Conservation (phyloP, 2,329 filamentous ascomycete genomes). For the Cytospora leucostoma region DNA sequence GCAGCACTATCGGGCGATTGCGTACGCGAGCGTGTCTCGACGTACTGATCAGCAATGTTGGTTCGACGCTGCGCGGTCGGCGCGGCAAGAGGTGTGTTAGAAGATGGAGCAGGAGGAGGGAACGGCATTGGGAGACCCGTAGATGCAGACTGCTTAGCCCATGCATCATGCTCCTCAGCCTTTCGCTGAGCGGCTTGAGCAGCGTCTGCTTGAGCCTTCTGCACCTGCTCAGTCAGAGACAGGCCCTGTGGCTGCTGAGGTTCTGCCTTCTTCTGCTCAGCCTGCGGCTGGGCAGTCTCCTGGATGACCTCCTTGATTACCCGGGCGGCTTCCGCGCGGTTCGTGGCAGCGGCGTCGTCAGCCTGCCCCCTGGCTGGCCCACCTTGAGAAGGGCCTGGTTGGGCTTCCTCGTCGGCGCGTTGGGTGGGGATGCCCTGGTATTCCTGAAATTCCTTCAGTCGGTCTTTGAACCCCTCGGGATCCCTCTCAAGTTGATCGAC, state of each 20-base stretch:
- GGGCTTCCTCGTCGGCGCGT: conserved; percentile 57
- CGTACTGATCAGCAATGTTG: conserved; percentile 75
- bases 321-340: conserved; percentile 25
- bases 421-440: conserved; percentile 55
- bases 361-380: conserved; percentile 30
- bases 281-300: conserved; percentile 30
- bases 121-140: conserved; percentile 75
- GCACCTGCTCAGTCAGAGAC: conserved; percentile 81
- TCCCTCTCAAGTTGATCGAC: conserved; percentile 56
- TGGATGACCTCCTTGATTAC: conserved; percentile 27
- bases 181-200: conserved; percentile 53
- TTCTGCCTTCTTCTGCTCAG: conserved; percentile 26
- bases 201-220: conserved; percentile 65
- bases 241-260: conserved; percentile 49
- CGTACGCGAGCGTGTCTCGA: conserved; percentile 65
- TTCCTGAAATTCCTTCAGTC: conserved; percentile 81
- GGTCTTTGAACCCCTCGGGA: conserved; percentile 63
- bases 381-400: conserved; percentile 26
- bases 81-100: conserved; percentile 80
- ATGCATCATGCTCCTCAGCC: conserved; percentile 43
- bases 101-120: conserved; percentile 69
- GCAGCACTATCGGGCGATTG: conserved; percentile 67
- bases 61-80: conserved; percentile 85
- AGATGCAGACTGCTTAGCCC: conserved; percentile 58
- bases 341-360: conserved; percentile 13